Base-by-base conservation (phyloP, 2,329 filamentous ascomycete genomes). In the Cercospora nicotianae region DNA sequence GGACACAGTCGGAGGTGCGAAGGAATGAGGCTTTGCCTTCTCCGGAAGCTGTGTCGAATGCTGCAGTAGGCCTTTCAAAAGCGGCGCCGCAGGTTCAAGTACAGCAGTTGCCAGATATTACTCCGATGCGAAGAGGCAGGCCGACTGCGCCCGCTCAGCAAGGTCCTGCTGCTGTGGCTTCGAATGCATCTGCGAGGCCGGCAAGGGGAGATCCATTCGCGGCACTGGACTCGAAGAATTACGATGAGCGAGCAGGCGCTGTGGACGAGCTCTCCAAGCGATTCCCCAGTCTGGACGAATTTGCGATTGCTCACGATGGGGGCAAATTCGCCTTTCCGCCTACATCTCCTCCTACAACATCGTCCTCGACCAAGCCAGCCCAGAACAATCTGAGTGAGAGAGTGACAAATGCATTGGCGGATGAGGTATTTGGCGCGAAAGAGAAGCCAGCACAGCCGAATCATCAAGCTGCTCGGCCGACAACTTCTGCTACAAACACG, bases 241-340 rank as follows among this genome's bases (percentile, higher is more conserved):
- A 70, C 72, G 83, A 72, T 75, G 79, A 82, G 4, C 75, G 83
- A 65, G 79, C 81, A 26, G 82, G 82, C 7, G 85, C 87, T 23
- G 83, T 84, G 2, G 95, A 98, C 72, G 94, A 98, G 75, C 83
- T 97, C 28, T 93, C 94, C 0, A 86, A 88, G 30, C 87, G 91
- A 63, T 99, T 97, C 73, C 95, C 95, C 0, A 94, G 92, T 5
- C 84, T 99, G 26, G 94, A 98, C 75, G 92, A 98, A 73, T 99
- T 99, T 76, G 90, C 94, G 3, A 83, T 99, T 18, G 82, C 97
- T 55, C 93, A 96, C 73, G 93, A 98, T 60, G 69, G 64, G 3
- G 67, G 64, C 2, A 73, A 72, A 33, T 73, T 72, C 45, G 60
- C 71, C 9, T 72, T 72, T 10, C 39, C 67, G 1, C 60, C 66